phyloP scores from a whole-genome alignment of 495 filamentous ascomycete genomes.

The Stereocaulon alpinum region DNA sequence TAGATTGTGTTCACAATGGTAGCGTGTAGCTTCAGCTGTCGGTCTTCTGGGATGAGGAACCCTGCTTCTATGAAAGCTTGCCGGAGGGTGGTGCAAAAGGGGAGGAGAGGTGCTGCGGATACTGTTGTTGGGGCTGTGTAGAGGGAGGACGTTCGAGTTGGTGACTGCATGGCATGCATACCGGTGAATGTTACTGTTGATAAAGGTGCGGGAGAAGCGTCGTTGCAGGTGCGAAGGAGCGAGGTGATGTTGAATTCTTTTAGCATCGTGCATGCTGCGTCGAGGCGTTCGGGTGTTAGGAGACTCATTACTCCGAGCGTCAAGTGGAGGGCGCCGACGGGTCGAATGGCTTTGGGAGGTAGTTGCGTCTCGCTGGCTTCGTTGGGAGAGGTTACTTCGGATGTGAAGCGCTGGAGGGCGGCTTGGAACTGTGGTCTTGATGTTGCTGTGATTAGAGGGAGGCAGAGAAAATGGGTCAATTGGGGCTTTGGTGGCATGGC shows the following conservation, averaged over 20 bases:
- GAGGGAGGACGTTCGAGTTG: constrained; percentile 11
- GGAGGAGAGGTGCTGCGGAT: constrained; percentile 3
- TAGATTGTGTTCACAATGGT: constrained; percentile 87
- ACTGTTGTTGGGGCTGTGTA: constrained; percentile 2
- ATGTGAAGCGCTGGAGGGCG: constrained; percentile 50
- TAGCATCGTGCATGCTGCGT: constrained; percentile 48
- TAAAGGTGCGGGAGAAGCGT: neutral
- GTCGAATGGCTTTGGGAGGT: constrained; percentile 57
- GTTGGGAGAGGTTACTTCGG: constrained; percentile 36
- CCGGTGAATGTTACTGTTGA: constrained; percentile 8
- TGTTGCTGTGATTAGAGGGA: constrained; percentile 57
- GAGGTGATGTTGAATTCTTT: constrained; percentile 39
- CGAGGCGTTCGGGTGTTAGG: constrained; percentile 41
- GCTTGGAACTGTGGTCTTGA: constrained; percentile 54
- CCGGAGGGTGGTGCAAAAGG: constrained; percentile 32
- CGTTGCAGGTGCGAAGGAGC: constrained; percentile 32
- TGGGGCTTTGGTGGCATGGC: constrained; percentile 23
- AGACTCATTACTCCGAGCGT: constrained; percentile 86
- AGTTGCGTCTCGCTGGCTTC: constrained; percentile 21
- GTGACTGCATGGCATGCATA: constrained; percentile 32
- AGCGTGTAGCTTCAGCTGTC: constrained; percentile 71
- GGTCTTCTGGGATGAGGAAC: constrained; percentile 37
- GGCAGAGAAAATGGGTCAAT: constrained; percentile 82
- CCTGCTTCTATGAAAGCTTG: constrained; percentile 51
- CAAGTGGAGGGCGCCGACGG: constrained; percentile 71